A percentile compares a stretch with the other conserved stretches of the same genome.
These are phyloP conservation scores for Moricandia arvensis DNA, from an alignment of 345 rosid genomes.

Conservation along the genomic window DNA sequence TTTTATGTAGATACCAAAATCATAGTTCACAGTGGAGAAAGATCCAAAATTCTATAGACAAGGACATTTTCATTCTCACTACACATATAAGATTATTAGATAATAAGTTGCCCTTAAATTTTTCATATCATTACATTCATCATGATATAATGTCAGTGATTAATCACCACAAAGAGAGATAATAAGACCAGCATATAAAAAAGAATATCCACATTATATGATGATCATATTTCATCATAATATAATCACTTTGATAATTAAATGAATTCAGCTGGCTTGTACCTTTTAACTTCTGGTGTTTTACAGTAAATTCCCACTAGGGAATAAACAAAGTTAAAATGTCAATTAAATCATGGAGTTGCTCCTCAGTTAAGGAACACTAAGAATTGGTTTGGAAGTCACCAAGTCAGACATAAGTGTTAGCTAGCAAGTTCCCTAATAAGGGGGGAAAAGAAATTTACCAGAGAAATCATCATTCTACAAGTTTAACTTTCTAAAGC, in stretches of 20 bases:
- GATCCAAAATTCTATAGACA: constrained; percentile 2
- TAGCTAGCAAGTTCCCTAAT: constrained; percentile 13
- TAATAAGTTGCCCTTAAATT: background rate
- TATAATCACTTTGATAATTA: constrained; percentile 2
- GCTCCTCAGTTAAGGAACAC: constrained; percentile 63
- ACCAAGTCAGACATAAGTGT: constrained; percentile 11
- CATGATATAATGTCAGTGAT: background rate
- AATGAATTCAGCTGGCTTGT: constrained; percentile 49
- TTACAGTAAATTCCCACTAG: constrained; percentile 18
- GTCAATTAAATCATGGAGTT: constrained; percentile 22
- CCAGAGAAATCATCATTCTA: constrained; percentile 39
- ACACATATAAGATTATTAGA: background rate
- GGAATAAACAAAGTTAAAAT: background rate
- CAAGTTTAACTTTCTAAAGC: background rate
- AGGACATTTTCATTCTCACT: background rate
- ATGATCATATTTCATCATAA: background rate
- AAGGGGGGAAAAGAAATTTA: background rate
- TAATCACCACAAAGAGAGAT: background rate
- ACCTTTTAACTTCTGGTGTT: constrained; percentile 50
- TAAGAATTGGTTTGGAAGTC: constrained; percentile 35
- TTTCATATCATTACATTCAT: background rate
- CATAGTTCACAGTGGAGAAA: constrained; percentile 8
- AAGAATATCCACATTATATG: background rate
- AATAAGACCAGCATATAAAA: background rate
- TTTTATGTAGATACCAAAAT: constrained; percentile 16